These are phyloP conservation scores for Rhodotorula sphaerocarpa DNA, from an alignment of 768 basidiomycete species.

Conservation along the genomic window DNA sequence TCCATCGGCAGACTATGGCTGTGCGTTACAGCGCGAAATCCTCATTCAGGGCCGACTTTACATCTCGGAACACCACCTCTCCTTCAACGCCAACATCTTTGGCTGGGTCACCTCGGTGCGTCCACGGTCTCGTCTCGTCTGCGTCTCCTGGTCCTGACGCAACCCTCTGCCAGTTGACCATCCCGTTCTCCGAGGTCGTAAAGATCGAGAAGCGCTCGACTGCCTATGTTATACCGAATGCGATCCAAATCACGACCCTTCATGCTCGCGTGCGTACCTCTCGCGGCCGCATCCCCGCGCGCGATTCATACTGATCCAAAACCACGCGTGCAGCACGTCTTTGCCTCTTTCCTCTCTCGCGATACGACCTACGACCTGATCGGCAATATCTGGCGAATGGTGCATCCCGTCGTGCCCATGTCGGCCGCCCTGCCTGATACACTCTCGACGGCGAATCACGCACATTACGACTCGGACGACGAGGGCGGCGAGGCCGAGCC, in stretches of 20 bases:
- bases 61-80: conserved; percentile 98
- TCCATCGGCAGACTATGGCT: conserved; percentile 84
- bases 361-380: conserved; percentile 96
- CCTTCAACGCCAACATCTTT: conserved; percentile 98
- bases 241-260: conserved; percentile 76
- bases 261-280: conserved; percentile 47
- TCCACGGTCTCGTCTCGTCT: conserved; percentile 17
- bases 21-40: conserved; percentile 91
- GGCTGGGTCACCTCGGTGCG: conserved; percentile 96
- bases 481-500: neutral
- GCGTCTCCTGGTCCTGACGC: neutral
- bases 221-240: conserved; percentile 93
- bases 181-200: conserved; percentile 79
- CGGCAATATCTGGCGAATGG: conserved; percentile 86
- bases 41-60: conserved; percentile 91
- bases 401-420: conserved; percentile 57
- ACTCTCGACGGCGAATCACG: conserved; percentile 24
- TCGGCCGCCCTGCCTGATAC: conserved; percentile 38
- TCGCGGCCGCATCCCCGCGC: no score
- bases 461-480: conserved; percentile 22
- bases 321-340: conserved; percentile 74
- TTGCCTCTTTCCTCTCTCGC: conserved; percentile 90
- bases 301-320: no score
- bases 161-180: conserved; percentile 54
- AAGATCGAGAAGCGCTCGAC: conserved; percentile 94